Base-by-base conservation (phyloP, 1,284 basidiomycete genomes). In the Sanghuangporus sanghuang region DNA sequence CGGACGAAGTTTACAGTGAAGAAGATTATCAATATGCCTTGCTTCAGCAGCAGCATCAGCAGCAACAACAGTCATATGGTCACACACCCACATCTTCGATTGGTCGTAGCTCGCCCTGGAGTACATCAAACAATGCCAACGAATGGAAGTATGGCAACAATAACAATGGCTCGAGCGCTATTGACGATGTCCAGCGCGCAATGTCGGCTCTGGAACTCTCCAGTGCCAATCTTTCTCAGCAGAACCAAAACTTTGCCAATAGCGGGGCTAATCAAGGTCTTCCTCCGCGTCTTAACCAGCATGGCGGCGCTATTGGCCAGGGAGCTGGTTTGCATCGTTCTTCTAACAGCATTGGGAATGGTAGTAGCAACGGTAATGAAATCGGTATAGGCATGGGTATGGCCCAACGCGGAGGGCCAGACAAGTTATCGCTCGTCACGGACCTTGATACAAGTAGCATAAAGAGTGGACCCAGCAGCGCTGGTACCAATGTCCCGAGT, bases 141-240 rank as follows among this genome's bases (percentile, higher is more conserved):
- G 89, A 89, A 64, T 91, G 89, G 90, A 60, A 58, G 46, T 32
- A 39, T 35, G 75, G 77, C 49, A 73, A 73, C 44, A 64, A 56
- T 57, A 72, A 72, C 66, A 70, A 68, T 42, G 71, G 67, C 14
- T 64, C 68, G 50, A 70, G 73, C 32, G 77, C 77, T 48, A 82
- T 92, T 61, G 90, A 92, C 69, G 90, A 93, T 63, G 86, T 92
- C 21, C 83, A 87, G 68, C 84, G 85, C 52, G 90, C 88, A 12
- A 76, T 92, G 36, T 86, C 87, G 11, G 74, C 81, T 21, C 77
- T 92, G 58, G 89, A 91, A 68, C 74, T 92, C 48, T 74, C 71
- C 66, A 63, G 61, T 44, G 71, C 64, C 49, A 75, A 73, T 64
- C 77, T 77, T 61, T 50, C 65, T 32, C 53, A 52, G 38, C 40